phyloP scores from a whole-genome alignment of 176 grass and related monocot species.

The Elaeis guineensis region DNA sequence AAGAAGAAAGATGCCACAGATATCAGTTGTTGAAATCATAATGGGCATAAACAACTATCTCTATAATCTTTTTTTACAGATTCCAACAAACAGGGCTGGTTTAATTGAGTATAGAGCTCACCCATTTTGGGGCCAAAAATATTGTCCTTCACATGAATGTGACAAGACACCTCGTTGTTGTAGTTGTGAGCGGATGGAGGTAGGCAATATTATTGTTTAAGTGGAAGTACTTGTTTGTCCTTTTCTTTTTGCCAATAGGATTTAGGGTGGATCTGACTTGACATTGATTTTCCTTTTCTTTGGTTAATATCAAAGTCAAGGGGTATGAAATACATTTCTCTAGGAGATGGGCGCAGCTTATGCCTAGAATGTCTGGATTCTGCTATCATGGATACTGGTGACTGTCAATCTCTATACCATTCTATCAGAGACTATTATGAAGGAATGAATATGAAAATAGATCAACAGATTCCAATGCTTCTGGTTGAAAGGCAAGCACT shows the following conservation, averaged over 20 bases:
- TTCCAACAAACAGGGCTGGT: constrained; percentile 24
- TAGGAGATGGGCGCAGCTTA: constrained; percentile 74
- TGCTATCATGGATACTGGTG: constrained; percentile 82
- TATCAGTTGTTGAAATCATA: too few species aligned
- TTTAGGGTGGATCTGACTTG: not conserved
- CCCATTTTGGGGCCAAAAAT: constrained; percentile 21
- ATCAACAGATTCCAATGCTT: constrained; percentile 97
- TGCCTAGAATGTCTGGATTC: constrained; percentile 87
- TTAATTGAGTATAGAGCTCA: constrained; percentile 26
- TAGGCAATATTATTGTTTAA: not conserved
- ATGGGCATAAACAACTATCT: constrained; percentile 3
- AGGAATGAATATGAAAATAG: constrained; percentile 94
- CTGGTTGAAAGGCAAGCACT: constrained; percentile 95
- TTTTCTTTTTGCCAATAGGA: too few species aligned
- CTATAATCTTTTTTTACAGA: constrained; percentile 35
- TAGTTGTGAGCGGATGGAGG: constrained; percentile 25
- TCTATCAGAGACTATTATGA: constrained; percentile 91
- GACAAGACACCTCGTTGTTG: constrained; percentile 18
- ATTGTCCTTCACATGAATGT: constrained; percentile 21
- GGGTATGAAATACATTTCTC: constrained; percentile 58
- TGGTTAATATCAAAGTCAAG: constrained; percentile 43
- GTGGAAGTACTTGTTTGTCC: too few species aligned
- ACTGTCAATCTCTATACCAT: constrained; percentile 81
- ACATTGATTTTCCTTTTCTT: constrained; percentile 5
- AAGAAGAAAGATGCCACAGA: too few species aligned